Conservation (phyloP, 768 basidiomycete genomes). For the Calocera cornea region DNA sequence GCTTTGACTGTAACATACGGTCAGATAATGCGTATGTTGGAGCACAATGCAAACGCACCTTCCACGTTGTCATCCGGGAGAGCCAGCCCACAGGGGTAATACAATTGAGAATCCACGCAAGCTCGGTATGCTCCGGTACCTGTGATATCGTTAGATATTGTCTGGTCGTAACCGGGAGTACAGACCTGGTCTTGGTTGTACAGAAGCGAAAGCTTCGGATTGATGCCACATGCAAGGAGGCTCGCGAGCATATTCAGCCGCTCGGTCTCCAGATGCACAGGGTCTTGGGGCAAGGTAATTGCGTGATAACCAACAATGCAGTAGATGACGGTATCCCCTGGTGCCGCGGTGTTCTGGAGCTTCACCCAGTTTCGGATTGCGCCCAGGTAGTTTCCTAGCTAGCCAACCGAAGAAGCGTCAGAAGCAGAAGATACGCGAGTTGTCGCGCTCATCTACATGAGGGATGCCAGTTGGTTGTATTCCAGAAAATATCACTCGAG, state of each 20-base stretch:
- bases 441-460: constrained; percentile 43
- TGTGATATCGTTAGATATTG: constrained; percentile 22
- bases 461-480: constrained; percentile 90
- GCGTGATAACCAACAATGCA: constrained; percentile 92
- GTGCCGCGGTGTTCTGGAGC: constrained; percentile 47
- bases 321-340: constrained; percentile 57
- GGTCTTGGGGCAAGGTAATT: constrained; percentile 81
- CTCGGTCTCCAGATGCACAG: constrained; percentile 34
- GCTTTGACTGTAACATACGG: constrained; percentile 42
- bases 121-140: constrained; percentile 73
- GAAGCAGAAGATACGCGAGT: constrained; percentile 16
- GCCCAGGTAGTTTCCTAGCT: constrained; percentile 92
- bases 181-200: constrained; percentile 85
- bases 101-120: constrained; percentile 83
- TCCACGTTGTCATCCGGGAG: constrained; percentile 92
- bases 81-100: constrained; percentile 70
- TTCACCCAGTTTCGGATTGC: constrained; percentile 81
- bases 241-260: constrained; percentile 48
- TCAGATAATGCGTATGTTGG: not conserved
- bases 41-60: constrained; percentile 34
- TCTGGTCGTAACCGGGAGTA: not conserved
- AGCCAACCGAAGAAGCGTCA: constrained; percentile 3
- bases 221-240: constrained; percentile 71
- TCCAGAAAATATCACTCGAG: constrained; percentile 57
- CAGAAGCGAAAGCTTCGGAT: constrained; percentile 55